Conservation (phyloP, 371 early-diverging fungal genomes). For the Mucor piriformis region DNA sequence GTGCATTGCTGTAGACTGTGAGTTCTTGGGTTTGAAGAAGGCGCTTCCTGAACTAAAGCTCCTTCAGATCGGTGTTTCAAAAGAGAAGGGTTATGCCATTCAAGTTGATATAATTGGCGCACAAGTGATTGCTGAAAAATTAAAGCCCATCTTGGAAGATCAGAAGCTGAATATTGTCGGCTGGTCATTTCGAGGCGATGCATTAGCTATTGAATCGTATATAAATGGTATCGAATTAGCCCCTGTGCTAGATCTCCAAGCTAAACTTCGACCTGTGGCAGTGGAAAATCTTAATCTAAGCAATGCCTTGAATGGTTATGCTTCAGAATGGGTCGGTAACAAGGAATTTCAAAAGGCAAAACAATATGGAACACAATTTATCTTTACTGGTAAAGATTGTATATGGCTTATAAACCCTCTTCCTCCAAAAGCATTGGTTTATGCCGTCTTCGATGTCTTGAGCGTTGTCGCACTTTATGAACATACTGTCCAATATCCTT, state of each 20-base stretch:
- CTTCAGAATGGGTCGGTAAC: conserved; percentile 33
- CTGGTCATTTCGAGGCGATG: conserved; percentile 46
- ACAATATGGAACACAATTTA: conserved; percentile 28
- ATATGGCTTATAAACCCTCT: conserved; percentile 43
- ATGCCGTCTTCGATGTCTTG: conserved; percentile 50
- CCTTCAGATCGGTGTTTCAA: conserved; percentile 44
- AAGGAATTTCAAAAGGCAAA: conserved; percentile 40
- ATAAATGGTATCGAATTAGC: conserved; percentile 26
- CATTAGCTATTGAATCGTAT: conserved; percentile 38
- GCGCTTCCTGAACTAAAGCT: conserved; percentile 39
- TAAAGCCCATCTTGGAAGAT: conserved; percentile 31
- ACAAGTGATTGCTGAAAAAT: conserved; percentile 23
- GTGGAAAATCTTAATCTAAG: conserved; percentile 31
- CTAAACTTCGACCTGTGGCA: conserved; percentile 29
- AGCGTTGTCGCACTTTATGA: conserved; percentile 38
- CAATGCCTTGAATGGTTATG: conserved; percentile 33
- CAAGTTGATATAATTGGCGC: conserved; percentile 43
- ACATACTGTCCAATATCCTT: conserved; percentile 4
- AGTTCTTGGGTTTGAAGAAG: conserved; percentile 39
- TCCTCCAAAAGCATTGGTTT: conserved; percentile 43
- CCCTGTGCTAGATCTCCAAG: conserved; percentile 43
- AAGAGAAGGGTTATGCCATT: conserved; percentile 43
- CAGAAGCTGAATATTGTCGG: conserved; percentile 27
- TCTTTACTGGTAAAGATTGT: conserved; percentile 34
- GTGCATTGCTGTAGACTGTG: conserved; percentile 44